Percentiles rank a stretch among this genome's conserved stretches.
Conservation (phyloP, 192 early-diverging fungal genomes). For the Coemansia sp. region DNA sequence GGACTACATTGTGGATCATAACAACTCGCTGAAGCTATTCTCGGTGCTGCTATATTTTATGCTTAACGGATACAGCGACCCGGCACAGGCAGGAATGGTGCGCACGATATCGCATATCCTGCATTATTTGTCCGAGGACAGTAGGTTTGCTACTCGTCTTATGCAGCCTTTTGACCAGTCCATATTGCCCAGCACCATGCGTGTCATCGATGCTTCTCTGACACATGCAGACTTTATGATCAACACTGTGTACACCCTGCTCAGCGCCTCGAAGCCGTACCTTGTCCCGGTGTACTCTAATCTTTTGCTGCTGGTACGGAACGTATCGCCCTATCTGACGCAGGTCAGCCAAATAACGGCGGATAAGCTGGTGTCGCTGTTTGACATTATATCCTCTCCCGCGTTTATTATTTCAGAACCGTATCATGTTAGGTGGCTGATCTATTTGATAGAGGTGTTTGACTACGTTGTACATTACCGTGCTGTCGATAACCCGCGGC, state of each 20-base stretch:
- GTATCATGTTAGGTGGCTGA: conserved; percentile 67
- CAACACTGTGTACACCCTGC: conserved; percentile 71
- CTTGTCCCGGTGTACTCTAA: conserved; percentile 71
- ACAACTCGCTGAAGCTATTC: conserved; percentile 39
- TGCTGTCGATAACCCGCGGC: conserved; percentile 68
- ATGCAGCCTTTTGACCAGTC: conserved; percentile 54
- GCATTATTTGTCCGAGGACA: conserved; percentile 53
- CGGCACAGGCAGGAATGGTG: conserved; percentile 59
- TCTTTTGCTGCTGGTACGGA: conserved; percentile 72
- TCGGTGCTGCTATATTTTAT: conserved; percentile 47
- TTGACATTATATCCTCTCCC: conserved; percentile 71
- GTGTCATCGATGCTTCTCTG: conserved; percentile 57
- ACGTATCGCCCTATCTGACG: conserved; percentile 79
- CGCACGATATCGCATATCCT: conserved; percentile 58
- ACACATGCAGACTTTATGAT: conserved; percentile 82
- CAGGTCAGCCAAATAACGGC: conserved; percentile 66
- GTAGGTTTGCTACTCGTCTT: conserved; percentile 42
- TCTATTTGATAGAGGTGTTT: conserved; percentile 75
- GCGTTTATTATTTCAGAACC: conserved; percentile 78
- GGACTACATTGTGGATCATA: conserved; percentile 47
- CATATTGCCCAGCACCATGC: conserved; percentile 53
- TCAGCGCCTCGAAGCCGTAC: conserved; percentile 67
- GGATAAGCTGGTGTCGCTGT: conserved; percentile 70
- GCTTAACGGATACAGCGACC: conserved; percentile 39
- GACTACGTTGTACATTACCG: conserved; percentile 87